Conservation (phyloP, 176 grass and related monocot genomes). For the Guadua angustifolia region DNA sequence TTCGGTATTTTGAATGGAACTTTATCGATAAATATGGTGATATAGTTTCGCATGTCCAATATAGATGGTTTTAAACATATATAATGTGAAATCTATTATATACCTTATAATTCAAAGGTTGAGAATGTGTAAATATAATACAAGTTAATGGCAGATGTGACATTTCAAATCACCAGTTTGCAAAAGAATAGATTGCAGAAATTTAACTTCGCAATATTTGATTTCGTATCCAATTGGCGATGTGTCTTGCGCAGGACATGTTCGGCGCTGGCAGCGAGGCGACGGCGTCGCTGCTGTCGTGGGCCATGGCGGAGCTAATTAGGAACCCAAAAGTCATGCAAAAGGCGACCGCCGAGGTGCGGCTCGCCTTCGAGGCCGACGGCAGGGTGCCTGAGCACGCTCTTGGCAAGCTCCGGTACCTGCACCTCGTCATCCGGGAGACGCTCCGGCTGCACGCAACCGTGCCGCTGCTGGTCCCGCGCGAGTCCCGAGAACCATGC, state of each 20-base stretch:
- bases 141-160: too few species aligned
- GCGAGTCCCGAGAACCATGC: slow-evolving; percentile 27
- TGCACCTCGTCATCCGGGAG: slow-evolving; percentile 46
- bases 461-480: slow-evolving; percentile 38
- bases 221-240: too few species aligned
- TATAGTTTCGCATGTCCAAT: too few species aligned
- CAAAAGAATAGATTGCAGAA: too few species aligned
- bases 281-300: slow-evolving; percentile 2
- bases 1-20: too few species aligned
- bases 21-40: too few species aligned
- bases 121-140: too few species aligned
- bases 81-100: too few species aligned
- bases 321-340: slow-evolving; percentile 28
- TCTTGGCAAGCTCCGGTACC: slow-evolving; percentile 33
- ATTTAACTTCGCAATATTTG: too few species aligned
- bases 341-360: slow-evolving; percentile 43
- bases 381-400: slow-evolving; percentile 13
- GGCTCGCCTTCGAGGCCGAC: slow-evolving; percentile 21
- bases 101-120: too few species aligned
- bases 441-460: slow-evolving; percentile 39
- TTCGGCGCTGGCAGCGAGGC: slow-evolving; percentile 48
- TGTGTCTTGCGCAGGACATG: slow-evolving; percentile 30
- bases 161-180: too few species aligned
- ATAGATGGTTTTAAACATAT: too few species aligned
- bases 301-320: slow-evolving; percentile 50